Evolutionary conservation across 306 rosid species (phyloP), one percentile per base, ranked within the genome.

Genomic region (Dryas alaskensis): DNA sequence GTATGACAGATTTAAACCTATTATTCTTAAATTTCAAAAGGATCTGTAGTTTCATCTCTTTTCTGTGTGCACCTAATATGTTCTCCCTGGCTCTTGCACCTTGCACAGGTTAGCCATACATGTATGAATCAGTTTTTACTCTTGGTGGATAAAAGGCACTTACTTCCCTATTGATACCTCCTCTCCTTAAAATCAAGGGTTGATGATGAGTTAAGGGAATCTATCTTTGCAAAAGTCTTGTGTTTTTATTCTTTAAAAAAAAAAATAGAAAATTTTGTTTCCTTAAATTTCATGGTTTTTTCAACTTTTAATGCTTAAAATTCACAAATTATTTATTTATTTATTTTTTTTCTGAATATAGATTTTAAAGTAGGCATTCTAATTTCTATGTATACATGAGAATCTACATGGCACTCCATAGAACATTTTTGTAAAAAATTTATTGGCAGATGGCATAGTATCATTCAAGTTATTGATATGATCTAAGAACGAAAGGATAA

Each of bases 71-170:
- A 8, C 45, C 60, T 14, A 40, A 4, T 11, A 60, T 60, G n/a
- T 40, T 68, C 45, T n/a, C 50, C 14, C 60, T 68, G 50, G 60
- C 72, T 66, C n/a, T 10, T 25, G 55, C 54, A 66, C 70, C n/a
- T 10, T 25, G 55, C 54, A 66, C 70, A 3, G 17, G 43, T 10
- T 22, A 5, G 48, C 22, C 7, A 17, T 42, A 42, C 44, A 22
- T 31, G 14, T 3, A 3, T 14, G 43, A 7, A 40, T 48, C 46
- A 63, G 25, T 40, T 42, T 63, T 22, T 22, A 40, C 67, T 40
- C 7, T 7, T n/a, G 22, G 49, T 64, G 68, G 17, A 51, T 51
- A 40, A 40, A 62, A 62, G 67, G 25, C 55, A 51, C 17, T 51
- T 51, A n/a, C 55, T 22, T 22, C 22, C 25, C 67, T 61, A 14